Conservation (phyloP, 768 basidiomycete genomes). For the Exidia glandulosa region DNA sequence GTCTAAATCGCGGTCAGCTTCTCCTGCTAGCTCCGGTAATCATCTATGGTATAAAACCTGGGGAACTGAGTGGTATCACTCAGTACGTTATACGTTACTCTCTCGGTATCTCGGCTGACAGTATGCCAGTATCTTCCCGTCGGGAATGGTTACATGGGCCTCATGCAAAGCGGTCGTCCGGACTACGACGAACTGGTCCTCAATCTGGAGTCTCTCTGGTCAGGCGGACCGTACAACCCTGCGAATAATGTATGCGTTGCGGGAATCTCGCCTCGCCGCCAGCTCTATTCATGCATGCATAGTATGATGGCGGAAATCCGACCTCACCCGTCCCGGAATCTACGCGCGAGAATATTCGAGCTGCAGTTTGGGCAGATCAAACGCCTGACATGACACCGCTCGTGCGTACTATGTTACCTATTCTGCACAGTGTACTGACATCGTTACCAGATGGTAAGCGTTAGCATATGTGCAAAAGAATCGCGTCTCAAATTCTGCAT, state of each 20-base stretch:
- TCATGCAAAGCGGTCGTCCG: background rate
- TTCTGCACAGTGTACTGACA: background rate
- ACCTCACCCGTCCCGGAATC: constrained; percentile 30
- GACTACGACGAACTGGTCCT: constrained; percentile 35
- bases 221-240: constrained; percentile 37
- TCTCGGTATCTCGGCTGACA: background rate
- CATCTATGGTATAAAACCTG: background rate
- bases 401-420: background rate
- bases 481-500: background rate
- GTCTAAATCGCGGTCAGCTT: background rate
- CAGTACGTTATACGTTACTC: background rate
- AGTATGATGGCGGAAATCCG: constrained; percentile 65
- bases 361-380: constrained; percentile 49
- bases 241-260: background rate
- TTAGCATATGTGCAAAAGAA: background rate
- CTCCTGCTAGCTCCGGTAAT: background rate
- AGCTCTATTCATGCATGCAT: constrained; percentile 28
- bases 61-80: background rate
- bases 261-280: background rate
- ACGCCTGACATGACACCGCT: constrained; percentile 15
- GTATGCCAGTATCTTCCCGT: constrained; percentile 43
- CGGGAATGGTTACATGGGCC: constrained; percentile 54
- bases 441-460: background rate
- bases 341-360: constrained; percentile 40
- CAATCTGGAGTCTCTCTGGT: constrained; percentile 70